phyloP scores from a whole-genome alignment of 345 rosid genomes.

The Stellera chamaejasme region DNA sequence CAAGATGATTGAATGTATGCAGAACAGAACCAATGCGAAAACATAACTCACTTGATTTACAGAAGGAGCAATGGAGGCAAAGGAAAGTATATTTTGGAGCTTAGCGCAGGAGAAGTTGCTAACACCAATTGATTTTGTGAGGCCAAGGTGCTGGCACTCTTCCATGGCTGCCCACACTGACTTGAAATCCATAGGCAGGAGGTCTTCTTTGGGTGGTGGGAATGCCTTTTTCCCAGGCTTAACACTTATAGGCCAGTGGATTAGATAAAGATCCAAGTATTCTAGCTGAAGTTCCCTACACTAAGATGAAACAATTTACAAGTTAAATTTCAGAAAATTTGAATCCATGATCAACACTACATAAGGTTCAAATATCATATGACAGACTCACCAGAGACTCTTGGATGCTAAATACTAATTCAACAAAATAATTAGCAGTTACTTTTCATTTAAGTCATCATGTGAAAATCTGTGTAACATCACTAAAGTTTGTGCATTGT shows the following conservation, averaged over 20 bases:
- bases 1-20: no score
- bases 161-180: constrained; percentile 18
- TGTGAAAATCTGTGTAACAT: no score
- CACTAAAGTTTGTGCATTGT: no score
- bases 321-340: not conserved
- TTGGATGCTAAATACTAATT: no score
- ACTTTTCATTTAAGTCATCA: no score
- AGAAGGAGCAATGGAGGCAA: constrained; percentile 14
- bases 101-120: constrained; percentile 15
- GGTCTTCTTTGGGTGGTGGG: constrained; percentile 4
- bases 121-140: constrained; percentile 20
- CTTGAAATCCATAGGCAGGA: constrained; percentile 10
- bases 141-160: constrained; percentile 15
- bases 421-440: no score
- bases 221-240: constrained; percentile 6
- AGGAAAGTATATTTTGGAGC: constrained; percentile 12
- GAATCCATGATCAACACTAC: no score
- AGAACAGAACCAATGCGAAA: not conserved
- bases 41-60: constrained; percentile 17
- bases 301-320: not conserved
- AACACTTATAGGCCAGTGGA: constrained; percentile 12
- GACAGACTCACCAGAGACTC: no score
- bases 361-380: no score
- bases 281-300: constrained; percentile 14
- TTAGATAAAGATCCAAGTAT: constrained; percentile 12